Percentiles rank a stretch among this genome's conserved stretches.
phyloP scores from a whole-genome alignment of 768 basidiomycete species.

The Cytidiella melzeri region DNA sequence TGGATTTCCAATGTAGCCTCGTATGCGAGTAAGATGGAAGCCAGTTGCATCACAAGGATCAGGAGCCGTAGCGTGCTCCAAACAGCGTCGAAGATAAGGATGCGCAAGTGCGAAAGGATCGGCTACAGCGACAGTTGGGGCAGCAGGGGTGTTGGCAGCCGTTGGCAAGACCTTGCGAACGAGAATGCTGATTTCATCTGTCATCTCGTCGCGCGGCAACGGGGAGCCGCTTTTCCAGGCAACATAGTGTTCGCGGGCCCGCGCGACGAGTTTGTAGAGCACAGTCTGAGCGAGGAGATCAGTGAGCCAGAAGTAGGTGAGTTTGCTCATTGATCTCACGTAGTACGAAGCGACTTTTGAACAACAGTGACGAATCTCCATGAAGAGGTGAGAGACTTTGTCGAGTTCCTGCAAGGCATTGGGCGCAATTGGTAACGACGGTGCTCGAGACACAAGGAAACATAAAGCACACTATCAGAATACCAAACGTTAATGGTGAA shows the following conservation, averaged over 20 bases:
- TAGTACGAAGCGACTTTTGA: conserved; percentile 55
- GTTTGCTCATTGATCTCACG: conserved; percentile 30
- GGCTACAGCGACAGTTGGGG: conserved; percentile 5
- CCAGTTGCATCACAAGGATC: conserved; percentile 12
- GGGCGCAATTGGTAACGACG: conserved; percentile 49
- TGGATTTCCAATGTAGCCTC: conserved; percentile 8
- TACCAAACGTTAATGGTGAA: not conserved
- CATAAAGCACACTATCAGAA: conserved; percentile 49
- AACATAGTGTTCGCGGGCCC: conserved; percentile 40
- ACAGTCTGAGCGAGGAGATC: conserved; percentile 35
- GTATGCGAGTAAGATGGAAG: conserved; percentile 14
- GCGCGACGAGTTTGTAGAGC: conserved; percentile 49
- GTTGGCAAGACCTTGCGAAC: conserved; percentile 15
- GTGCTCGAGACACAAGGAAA: conserved; percentile 57
- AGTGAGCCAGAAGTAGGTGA: not conserved
- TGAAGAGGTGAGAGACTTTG: conserved; percentile 50
- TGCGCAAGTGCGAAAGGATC: conserved; percentile 21
- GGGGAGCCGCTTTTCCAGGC: conserved; percentile 29
- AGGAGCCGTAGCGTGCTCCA: conserved; percentile 17
- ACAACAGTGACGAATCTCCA: conserved; percentile 49
- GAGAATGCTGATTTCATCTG: conserved; percentile 21
- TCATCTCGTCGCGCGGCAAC: conserved; percentile 8
- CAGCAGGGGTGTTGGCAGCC: conserved; percentile 1
- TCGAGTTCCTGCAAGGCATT: conserved; percentile 59
- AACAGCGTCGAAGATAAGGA: conserved; percentile 15